These are phyloP conservation scores for Mucor irregularis DNA, from an alignment of 371 early-diverging fungal genomes.

Conservation along the genomic window DNA sequence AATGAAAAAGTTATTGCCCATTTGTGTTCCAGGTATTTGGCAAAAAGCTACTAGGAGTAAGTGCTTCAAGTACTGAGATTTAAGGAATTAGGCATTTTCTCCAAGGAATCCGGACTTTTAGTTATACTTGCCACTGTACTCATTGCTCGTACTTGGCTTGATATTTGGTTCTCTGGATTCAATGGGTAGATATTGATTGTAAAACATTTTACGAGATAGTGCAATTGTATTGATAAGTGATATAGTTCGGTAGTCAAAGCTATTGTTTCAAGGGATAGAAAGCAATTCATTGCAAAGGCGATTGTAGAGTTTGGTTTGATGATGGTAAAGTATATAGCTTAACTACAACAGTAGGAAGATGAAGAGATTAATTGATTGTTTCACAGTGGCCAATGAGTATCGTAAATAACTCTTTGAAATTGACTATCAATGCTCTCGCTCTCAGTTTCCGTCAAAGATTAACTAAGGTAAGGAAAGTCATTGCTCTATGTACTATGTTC, in stretches of 20 bases:
- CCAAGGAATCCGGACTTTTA: conserved; percentile 70
- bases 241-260: conserved; percentile 66
- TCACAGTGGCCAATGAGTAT: conserved; percentile 75
- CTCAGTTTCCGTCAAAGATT: conserved; percentile 78
- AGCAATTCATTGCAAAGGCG: conserved; percentile 64
- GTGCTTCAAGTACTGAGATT: neutral
- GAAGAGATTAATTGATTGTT: neutral
- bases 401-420: conserved; percentile 74
- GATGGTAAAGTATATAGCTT: conserved; percentile 59
- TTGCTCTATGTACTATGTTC: neutral
- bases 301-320: conserved; percentile 71
- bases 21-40: conserved; percentile 64
- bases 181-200: conserved; percentile 50
- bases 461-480: conserved; percentile 50
- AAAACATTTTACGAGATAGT: neutral
- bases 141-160: conserved; percentile 75
- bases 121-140: conserved; percentile 62
- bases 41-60: neutral
- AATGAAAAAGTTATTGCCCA: conserved; percentile 72
- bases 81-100: conserved; percentile 43
- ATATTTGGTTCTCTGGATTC: conserved; percentile 75
- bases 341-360: too few relatives aligned
- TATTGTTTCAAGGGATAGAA: conserved; percentile 69
- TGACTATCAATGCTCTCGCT: conserved; percentile 70
- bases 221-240: neutral